Conservation (phyloP, 2,329 filamentous ascomycete genomes). For the Exophiala aquamarina region DNA sequence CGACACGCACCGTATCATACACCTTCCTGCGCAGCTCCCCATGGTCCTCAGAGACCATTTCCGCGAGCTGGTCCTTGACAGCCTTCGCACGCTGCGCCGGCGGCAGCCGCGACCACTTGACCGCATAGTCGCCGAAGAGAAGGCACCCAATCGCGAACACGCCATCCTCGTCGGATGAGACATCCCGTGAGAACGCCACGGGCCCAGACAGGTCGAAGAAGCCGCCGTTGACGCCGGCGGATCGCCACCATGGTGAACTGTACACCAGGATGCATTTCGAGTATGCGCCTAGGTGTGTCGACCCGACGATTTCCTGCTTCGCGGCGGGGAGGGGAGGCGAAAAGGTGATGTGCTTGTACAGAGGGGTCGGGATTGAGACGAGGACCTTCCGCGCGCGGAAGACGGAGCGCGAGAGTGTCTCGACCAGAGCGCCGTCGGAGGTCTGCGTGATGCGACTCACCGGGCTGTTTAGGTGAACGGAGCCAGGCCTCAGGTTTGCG, state of each 20-base stretch:
- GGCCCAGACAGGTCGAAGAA: conserved; percentile 42
- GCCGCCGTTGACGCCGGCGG: conserved; percentile 36
- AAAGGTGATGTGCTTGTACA: too few species aligned
- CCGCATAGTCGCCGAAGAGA: conserved; percentile 34
- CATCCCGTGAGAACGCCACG: conserved; percentile 47
- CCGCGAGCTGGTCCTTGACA: conserved; percentile 4
- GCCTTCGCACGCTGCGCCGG: neutral
- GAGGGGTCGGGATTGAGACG: too few species aligned
- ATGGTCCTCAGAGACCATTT: neutral
- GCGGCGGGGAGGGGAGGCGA: too few species aligned
- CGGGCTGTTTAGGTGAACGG: neutral
- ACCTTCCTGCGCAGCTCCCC: conserved; percentile 39
- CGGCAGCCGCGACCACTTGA: neutral
- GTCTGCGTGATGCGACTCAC: conserved; percentile 1
- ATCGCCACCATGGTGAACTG: conserved; percentile 29
- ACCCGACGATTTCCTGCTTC: too few species aligned
- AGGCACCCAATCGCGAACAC: conserved; percentile 37
- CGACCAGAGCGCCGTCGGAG: neutral
- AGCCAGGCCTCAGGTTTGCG: neutral
- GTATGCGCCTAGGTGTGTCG: too few species aligned
- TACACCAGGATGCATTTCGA: too few species aligned
- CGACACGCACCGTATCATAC: conserved; percentile 39
- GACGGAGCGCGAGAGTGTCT: neutral
- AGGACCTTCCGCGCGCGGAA: neutral
- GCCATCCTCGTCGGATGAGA: conserved; percentile 33